Base-by-base conservation (phyloP, 2,329 filamentous ascomycete genomes). In the Penicillium rolfsii region DNA sequence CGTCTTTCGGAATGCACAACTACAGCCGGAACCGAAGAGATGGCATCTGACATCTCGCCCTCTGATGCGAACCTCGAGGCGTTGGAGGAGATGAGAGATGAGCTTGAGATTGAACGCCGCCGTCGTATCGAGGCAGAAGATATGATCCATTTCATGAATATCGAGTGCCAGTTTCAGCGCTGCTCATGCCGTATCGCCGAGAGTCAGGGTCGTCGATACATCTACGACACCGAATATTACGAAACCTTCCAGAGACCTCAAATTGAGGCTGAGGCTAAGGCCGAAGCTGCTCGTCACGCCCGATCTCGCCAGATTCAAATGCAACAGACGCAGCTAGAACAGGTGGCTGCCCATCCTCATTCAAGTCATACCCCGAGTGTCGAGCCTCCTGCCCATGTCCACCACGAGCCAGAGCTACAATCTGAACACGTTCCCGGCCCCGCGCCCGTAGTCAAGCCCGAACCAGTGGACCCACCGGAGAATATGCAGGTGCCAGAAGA, bases 81-180 rank as follows among this genome's bases (percentile, higher is more conserved):
- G n/a, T 67, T 87, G 24, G 69, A 75, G 2, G 70, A 75, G 2
- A 64, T 82, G 11, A 78, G 81, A 59, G 78, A 83, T 46, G 81
- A 86, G 58, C 76, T 88, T 4, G 70, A 76, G 28, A 73, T 73
- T 33, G 85, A 88, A 71, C 80, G 77, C 65, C 77, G 77, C 48
- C 74, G 81, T 57, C 79, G 84, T 61, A 72, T 76, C 57, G 79
- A 82, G 30, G 84, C 84, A 0, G 81, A 87, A 64, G 84, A 86
- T 33, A 80, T 86, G 75, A 77, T 87, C 2, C 71, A 82, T 35
- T 82, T 81, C 62, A 67, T 83, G 72, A 79, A 79, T 49, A 77
- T 82, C 68, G 79, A 82, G 64, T 83, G 81, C 58, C 79, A 81
- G 63, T 81, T 82, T 61, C 74, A 79, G 59, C 73, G 75, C 55